Evolutionary conservation across 164 flowering plant species (phyloP).

Genomic region (Annona squamosa): DNA sequence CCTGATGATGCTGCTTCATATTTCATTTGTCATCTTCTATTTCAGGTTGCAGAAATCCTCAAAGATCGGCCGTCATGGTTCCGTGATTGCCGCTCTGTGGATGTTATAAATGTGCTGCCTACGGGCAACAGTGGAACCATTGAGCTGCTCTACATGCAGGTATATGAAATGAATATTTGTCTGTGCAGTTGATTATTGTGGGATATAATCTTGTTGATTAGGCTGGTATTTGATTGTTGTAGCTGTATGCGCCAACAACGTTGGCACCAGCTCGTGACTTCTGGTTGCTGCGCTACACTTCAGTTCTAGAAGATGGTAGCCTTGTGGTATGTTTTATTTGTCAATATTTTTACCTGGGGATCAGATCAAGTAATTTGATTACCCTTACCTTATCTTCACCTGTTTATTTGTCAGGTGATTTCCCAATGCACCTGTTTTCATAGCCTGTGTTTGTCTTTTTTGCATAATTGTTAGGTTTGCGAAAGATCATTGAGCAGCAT

Average conservation of each 20-base stretch:
- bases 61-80: constrained; percentile 95
- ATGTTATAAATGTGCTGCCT: constrained; percentile 75
- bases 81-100: constrained; percentile 92
- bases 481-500: constrained; percentile 82
- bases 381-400: neutral
- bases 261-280: constrained; percentile 96
- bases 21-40: constrained; percentile 1
- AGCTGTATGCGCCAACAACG: constrained; percentile 99
- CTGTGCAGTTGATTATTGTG: neutral
- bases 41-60: constrained; percentile 90
- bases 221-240: constrained; percentile 5
- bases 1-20: neutral
- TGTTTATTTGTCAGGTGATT: neutral
- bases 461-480: constrained; percentile 51
- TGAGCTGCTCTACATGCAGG: constrained; percentile 98
- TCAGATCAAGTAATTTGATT: neutral
- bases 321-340: constrained; percentile 66
- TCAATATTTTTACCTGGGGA: neutral
- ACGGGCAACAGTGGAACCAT: constrained; percentile 97
- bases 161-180: constrained; percentile 11
- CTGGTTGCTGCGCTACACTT: constrained; percentile 86
- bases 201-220: neutral
- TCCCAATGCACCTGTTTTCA: neutral
- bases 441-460: neutral
- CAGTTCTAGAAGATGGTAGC: constrained; percentile 91